phyloP scores from a whole-genome alignment of 208 protist species.

The Leishmania major region DNA sequence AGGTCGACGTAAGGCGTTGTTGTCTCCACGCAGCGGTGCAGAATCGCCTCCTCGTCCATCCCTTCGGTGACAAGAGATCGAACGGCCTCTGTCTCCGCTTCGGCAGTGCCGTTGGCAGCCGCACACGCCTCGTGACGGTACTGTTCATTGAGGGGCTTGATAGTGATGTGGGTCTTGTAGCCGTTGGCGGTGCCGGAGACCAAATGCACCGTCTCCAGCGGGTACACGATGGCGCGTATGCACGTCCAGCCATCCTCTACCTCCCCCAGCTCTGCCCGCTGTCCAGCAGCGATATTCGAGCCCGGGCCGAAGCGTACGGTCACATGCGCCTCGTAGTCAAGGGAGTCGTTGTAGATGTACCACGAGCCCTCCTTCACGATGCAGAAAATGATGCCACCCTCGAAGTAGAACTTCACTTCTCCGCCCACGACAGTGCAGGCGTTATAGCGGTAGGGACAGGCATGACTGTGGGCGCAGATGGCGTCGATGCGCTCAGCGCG shows the following conservation, averaged over 20 bases:
- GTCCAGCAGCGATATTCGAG: slow-evolving; percentile 32
- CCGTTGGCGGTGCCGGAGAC: slow-evolving; percentile 40
- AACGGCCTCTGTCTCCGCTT: slow-evolving; percentile 36
- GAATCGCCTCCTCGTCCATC: slow-evolving; percentile 45
- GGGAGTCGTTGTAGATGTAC: slow-evolving; percentile 80
- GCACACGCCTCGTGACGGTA: slow-evolving; percentile 24
- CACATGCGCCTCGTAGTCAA: slow-evolving; percentile 71
- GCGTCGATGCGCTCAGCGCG: slow-evolving; percentile 6
- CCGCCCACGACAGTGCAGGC: slow-evolving; percentile 38
- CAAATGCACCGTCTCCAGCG: slow-evolving; percentile 54
- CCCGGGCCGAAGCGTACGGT: slow-evolving; percentile 58
- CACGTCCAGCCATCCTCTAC: slow-evolving; percentile 40
- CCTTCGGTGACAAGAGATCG: slow-evolving; percentile 29
- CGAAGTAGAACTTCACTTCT: slow-evolving; percentile 47
- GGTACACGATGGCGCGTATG: slow-evolving; percentile 48
- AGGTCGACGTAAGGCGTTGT: slow-evolving; percentile 51
- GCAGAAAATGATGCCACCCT: slow-evolving; percentile 55
- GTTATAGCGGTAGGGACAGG: slow-evolving; percentile 18
- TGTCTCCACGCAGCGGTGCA: slow-evolving; percentile 35
- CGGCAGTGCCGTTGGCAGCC: slow-evolving; percentile 16
- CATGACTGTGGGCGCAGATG: slow-evolving; percentile 2
- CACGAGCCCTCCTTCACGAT: slow-evolving; percentile 54
- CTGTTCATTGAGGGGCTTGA: slow-evolving; percentile 35
- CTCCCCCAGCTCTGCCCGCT: slow-evolving; percentile 28
- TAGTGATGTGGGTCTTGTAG: slow-evolving; percentile 39